Percentiles rank a stretch among this genome's conserved stretches.
Conservation (phyloP, 352 stramenopile species). For the Phytophthora melonis region DNA sequence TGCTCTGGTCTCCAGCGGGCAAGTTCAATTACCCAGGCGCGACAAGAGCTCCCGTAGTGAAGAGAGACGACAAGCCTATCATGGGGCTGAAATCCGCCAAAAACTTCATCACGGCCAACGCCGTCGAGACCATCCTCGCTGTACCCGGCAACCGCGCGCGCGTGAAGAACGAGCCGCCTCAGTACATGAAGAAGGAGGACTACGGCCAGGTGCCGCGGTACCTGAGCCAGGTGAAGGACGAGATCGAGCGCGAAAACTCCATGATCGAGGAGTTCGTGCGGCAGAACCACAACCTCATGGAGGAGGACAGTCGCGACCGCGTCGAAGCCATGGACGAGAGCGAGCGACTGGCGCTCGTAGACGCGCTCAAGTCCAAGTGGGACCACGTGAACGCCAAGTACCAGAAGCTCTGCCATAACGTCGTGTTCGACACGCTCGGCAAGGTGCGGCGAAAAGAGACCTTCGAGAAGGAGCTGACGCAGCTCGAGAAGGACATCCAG, state of each 20-base stretch:
- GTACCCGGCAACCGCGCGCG: constrained; percentile 69
- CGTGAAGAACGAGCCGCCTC: constrained; percentile 66
- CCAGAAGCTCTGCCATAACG: constrained; percentile 95
- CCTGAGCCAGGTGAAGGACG: constrained; percentile 92
- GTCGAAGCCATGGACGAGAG: constrained; percentile 85
- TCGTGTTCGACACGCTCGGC: constrained; percentile 92
- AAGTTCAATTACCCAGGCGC: constrained; percentile 78
- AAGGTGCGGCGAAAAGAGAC: constrained; percentile 94
- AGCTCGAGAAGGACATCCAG: constrained; percentile 94
- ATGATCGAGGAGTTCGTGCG: constrained; percentile 94
- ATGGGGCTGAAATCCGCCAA: constrained; percentile 93
- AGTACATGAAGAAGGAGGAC: constrained; percentile 92
- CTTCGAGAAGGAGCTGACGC: constrained; percentile 92
- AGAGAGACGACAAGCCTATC: constrained; percentile 90
- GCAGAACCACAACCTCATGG: constrained; percentile 89
- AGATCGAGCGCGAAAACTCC: constrained; percentile 93
- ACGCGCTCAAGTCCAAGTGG: constrained; percentile 94
- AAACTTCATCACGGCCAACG: constrained; percentile 95
- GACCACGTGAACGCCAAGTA: constrained; percentile 95
- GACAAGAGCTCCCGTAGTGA: constrained; percentile 81
- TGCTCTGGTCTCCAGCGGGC: constrained; percentile 42
- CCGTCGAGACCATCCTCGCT: constrained; percentile 92
- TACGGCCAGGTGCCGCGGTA: constrained; percentile 94
- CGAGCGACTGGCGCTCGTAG: constrained; percentile 85
- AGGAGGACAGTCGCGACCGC: constrained; percentile 68